phyloP scores from a whole-genome alignment of 1,139 yeast genomes.

The Geotrichum aggregatum region DNA sequence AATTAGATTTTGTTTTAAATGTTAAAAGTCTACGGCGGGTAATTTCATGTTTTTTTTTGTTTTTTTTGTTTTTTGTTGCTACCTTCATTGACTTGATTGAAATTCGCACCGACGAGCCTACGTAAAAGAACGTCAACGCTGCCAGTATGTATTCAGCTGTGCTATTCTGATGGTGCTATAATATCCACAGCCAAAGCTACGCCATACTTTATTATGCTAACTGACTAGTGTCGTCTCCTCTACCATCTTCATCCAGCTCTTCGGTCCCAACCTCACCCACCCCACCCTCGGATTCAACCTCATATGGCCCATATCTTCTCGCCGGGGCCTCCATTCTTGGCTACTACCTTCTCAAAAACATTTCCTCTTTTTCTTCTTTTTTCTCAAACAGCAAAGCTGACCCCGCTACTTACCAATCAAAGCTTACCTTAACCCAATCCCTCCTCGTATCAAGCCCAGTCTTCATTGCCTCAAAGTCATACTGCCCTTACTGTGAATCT shows the following conservation, averaged over 20 bases:
- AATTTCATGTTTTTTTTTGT: too few species aligned
- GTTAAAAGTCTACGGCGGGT: too few species aligned
- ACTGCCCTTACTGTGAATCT: constrained; percentile 31
- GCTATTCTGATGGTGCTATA: too few species aligned
- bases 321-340: constrained; percentile 1
- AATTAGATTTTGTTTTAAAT: too few species aligned
- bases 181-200: too few species aligned
- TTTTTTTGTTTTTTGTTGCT: too few species aligned
- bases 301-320: background rate
- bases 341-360: background rate
- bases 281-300: background rate
- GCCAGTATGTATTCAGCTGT: too few species aligned
- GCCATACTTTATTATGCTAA: too few species aligned
- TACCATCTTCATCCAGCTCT: background rate
- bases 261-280: background rate
- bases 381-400: background rate
- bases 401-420: background rate
- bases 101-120: too few species aligned
- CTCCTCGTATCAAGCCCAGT: background rate
- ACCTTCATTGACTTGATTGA: too few species aligned
- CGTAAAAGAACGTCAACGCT: too few species aligned
- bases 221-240: background rate
- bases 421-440: background rate
- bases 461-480: constrained; percentile 15
- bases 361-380: background rate